Evolutionary conservation across 1,284 basidiomycete species (phyloP).

Genomic region (Fomitiporia mediterranea): DNA sequence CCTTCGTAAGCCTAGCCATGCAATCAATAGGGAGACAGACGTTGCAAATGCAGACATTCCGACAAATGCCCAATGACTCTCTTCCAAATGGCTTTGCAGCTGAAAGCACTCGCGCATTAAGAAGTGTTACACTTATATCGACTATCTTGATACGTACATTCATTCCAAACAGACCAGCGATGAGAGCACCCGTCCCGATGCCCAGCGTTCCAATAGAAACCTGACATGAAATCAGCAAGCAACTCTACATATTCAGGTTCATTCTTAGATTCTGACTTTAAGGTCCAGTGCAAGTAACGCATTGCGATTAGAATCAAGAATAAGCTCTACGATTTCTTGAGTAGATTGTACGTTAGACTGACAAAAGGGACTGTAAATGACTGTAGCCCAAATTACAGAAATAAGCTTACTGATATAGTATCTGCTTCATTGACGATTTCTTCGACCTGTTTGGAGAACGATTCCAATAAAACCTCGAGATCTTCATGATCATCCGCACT

Average conservation of each 20-base stretch:
- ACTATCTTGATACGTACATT: constrained; percentile 58
- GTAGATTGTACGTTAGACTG: constrained; percentile 92
- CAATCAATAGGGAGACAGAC: constrained; percentile 49
- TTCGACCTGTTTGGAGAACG: constrained; percentile 93
- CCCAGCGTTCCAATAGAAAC: constrained; percentile 95
- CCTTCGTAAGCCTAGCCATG: constrained; percentile 59
- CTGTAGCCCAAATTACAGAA: not conserved
- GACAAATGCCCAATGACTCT: constrained; percentile 64
- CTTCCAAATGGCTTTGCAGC: constrained; percentile 67
- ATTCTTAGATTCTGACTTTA: constrained; percentile 57
- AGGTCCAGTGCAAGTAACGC: constrained; percentile 88
- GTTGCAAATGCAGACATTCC: constrained; percentile 54
- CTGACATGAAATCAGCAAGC: constrained; percentile 31
- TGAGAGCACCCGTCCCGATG: constrained; percentile 85
- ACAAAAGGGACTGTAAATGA: not conserved
- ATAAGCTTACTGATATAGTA: constrained; percentile 66
- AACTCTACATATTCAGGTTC: not conserved
- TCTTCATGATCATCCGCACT: constrained; percentile 83
- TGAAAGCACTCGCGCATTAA: constrained; percentile 30
- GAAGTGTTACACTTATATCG: constrained; percentile 14
- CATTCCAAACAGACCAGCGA: constrained; percentile 95
- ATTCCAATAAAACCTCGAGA: constrained; percentile 88
- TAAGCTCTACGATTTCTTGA: constrained; percentile 96
- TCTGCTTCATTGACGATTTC: constrained; percentile 93
- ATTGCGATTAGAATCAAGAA: constrained; percentile 95